These are phyloP conservation scores for Cicer pinnatifidum DNA, from an alignment of 306 rosid species.

Conservation along the genomic window DNA sequence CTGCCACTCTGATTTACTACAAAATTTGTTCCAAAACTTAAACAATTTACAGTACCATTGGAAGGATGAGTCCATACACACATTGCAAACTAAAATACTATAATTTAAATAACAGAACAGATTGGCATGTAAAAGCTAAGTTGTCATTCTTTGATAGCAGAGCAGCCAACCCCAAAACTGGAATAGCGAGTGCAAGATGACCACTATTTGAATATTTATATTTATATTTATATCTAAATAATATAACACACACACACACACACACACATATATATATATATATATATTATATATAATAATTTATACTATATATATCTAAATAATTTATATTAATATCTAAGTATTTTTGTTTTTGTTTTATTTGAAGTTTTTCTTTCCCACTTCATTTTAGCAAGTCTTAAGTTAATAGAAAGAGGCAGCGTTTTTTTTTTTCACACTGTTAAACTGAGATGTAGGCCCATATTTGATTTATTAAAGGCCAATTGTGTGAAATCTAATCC, in stretches of 20 bases:
- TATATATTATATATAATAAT: too few species aligned
- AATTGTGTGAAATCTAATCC: background rate
- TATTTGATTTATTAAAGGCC: background rate
- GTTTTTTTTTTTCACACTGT: background rate
- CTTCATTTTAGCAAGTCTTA: background rate
- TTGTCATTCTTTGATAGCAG: too few species aligned
- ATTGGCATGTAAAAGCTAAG: background rate
- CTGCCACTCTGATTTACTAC: too few species aligned
- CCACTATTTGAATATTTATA: too few species aligned
- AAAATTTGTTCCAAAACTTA: constrained; percentile 8
- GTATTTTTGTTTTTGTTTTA: background rate
- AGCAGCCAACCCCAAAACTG: too few species aligned
- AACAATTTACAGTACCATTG: background rate
- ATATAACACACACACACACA: too few species aligned
- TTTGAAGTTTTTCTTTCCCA: background rate
- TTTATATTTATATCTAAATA: too few species aligned
- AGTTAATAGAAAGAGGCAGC: background rate
- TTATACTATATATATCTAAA: background rate
- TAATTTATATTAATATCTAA: background rate
- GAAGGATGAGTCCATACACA: constrained; percentile 5
- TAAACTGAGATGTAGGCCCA: background rate
- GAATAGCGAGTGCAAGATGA: too few species aligned
- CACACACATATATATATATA: too few species aligned
- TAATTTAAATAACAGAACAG: constrained; percentile 1
- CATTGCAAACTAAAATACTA: constrained; percentile 9